These are phyloP conservation scores for Mycena vitilis DNA, from an alignment of 768 basidiomycete species.

Conservation along the genomic window DNA sequence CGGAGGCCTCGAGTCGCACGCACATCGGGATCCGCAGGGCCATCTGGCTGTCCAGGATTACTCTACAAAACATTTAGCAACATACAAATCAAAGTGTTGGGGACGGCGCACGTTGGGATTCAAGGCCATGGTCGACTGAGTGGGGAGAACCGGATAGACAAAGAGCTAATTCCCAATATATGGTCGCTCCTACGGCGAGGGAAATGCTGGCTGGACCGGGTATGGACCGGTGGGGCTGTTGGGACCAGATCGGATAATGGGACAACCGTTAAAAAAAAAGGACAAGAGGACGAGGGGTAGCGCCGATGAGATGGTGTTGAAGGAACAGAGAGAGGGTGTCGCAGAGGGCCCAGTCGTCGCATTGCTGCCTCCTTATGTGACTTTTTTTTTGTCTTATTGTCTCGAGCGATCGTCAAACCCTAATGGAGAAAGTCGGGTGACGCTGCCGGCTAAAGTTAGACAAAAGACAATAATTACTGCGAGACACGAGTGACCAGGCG, in stretches of 20 bases:
- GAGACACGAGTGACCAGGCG: too few relatives aligned
- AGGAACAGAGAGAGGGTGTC: slow-evolving; percentile 23
- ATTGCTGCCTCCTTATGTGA: slow-evolving; percentile 15
- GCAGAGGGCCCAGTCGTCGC: slow-evolving; percentile 7
- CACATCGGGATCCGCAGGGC: slow-evolving; percentile 42
- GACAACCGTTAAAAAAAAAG: not conserved
- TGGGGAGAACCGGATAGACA: not conserved
- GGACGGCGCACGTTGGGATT: slow-evolving; percentile 17
- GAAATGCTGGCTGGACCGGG: slow-evolving; percentile 6
- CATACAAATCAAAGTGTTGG: not conserved
- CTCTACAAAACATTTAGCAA: slow-evolving; percentile 31
- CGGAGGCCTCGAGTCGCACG: not conserved
- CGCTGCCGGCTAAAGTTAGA: not conserved
- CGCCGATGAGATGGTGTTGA: not conserved
- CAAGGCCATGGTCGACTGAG: slow-evolving; percentile 7
- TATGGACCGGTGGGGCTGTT: slow-evolving; percentile 7
- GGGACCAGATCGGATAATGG: not conserved
- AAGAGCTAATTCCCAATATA: not conserved
- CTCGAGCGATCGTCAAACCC: not conserved
- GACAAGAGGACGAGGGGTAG: slow-evolving; percentile 13
- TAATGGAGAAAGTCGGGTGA: not conserved
- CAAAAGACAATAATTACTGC: not conserved
- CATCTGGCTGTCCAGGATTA: slow-evolving; percentile 39
- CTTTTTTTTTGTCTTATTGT: slow-evolving; percentile 19
- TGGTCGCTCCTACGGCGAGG: not conserved